phyloP scores from a whole-genome alignment of 2,329 filamentous ascomycete genomes.

The Fonsecaea pedrosoi region DNA sequence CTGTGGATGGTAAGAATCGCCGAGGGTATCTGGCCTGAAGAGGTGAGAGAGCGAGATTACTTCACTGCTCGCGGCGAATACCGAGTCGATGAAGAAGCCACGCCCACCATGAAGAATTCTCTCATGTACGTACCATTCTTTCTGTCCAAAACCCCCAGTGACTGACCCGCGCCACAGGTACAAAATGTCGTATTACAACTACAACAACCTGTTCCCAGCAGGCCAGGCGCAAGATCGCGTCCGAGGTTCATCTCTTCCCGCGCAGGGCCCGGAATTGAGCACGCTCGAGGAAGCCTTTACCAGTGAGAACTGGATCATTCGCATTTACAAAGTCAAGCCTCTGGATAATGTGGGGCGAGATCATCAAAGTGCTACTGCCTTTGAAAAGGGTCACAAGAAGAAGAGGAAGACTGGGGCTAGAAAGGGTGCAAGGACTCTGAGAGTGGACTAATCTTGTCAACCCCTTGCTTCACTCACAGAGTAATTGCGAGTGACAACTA shows the following conservation, averaged over 20 bases:
- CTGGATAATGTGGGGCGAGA: constrained; percentile 94
- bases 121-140: constrained; percentile 75
- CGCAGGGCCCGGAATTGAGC: constrained; percentile 81
- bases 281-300: constrained; percentile 97
- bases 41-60: constrained; percentile 95
- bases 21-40: constrained; percentile 99
- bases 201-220: constrained; percentile 83
- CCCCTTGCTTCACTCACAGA: not conserved
- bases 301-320: constrained; percentile 99
- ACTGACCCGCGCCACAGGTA: constrained; percentile 68
- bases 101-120: constrained; percentile 98
- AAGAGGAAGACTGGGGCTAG: constrained; percentile 54
- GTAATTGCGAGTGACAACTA: not conserved
- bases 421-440: constrained; percentile 52
- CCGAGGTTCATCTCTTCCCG: constrained; percentile 79
- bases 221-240: constrained; percentile 92
- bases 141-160: constrained; percentile 33
- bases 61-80: constrained; percentile 95
- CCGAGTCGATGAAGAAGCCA: constrained; percentile 88
- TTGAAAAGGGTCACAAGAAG: constrained; percentile 61
- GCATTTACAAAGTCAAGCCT: constrained; percentile 99
- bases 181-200: constrained; percentile 99
- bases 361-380: constrained; percentile 68
- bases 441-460: constrained; percentile 48
- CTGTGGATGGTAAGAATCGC: constrained; percentile 99